phyloP scores from a whole-genome alignment of 495 filamentous ascomycete genomes.

The Elaphomyces granulatus region DNA sequence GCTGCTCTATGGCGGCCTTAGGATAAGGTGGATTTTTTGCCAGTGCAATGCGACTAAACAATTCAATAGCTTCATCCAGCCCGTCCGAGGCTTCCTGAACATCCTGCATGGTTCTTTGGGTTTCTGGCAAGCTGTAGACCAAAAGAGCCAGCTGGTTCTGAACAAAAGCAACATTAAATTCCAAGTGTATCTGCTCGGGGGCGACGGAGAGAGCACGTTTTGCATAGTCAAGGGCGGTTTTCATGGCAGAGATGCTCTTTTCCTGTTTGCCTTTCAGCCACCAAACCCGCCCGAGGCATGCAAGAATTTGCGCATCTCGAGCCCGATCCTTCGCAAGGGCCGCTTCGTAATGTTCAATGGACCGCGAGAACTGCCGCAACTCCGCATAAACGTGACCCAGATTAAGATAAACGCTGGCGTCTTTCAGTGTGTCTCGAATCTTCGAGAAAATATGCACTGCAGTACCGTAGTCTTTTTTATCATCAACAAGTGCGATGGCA shows the following conservation, averaged over 20 bases:
- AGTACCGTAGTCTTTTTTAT: slow-evolving; percentile 67
- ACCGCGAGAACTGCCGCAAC: slow-evolving; percentile 70
- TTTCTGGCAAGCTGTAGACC: slow-evolving; percentile 58
- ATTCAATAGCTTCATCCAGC: slow-evolving; percentile 81
- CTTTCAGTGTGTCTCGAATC: slow-evolving; percentile 75
- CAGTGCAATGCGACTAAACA: slow-evolving; percentile 65
- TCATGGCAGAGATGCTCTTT: slow-evolving; percentile 62
- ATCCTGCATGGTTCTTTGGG: slow-evolving; percentile 61
- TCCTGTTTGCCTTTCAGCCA: slow-evolving; percentile 73
- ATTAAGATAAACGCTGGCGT: slow-evolving; percentile 76
- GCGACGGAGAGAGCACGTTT: slow-evolving; percentile 66
- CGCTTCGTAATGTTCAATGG: slow-evolving; percentile 86
- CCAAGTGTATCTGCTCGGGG: slow-evolving; percentile 73
- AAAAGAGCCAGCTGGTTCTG: slow-evolving; percentile 82
- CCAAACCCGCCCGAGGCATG: slow-evolving; percentile 92
- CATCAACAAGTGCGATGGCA: slow-evolving; percentile 84
- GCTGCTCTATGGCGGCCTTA: slow-evolving; percentile 74
- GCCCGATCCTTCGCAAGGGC: slow-evolving; percentile 69
- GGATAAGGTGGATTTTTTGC: slow-evolving; percentile 83
- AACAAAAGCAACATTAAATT: slow-evolving; percentile 96
- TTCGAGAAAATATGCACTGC: slow-evolving; percentile 80
- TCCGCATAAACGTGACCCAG: slow-evolving; percentile 86
- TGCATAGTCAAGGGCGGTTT: slow-evolving; percentile 74
- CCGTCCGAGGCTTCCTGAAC: slow-evolving; percentile 63
- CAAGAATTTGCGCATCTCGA: slow-evolving; percentile 67